These are phyloP conservation scores for Clarireedia monteithiana DNA, from an alignment of 2,329 filamentous ascomycete species.

Conservation along the genomic window DNA sequence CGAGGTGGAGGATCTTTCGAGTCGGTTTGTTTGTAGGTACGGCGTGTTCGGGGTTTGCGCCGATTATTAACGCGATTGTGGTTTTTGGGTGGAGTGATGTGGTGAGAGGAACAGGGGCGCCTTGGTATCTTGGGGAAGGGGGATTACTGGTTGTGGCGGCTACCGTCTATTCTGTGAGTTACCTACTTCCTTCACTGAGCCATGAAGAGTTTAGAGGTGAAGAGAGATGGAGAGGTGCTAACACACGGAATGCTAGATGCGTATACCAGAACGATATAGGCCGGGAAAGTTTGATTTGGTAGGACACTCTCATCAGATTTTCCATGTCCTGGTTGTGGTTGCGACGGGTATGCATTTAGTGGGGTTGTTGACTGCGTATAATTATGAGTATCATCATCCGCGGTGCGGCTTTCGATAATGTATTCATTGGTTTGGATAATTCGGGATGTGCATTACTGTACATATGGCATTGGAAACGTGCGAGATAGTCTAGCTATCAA, in stretches of 20 bases:
- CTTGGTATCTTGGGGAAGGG: slow-evolving; percentile 17
- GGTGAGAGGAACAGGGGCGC: slow-evolving; percentile 10
- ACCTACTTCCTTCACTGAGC: not conserved
- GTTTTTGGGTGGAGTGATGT: slow-evolving; percentile 4
- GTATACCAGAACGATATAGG: slow-evolving; percentile 15
- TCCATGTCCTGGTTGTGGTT: slow-evolving; percentile 16
- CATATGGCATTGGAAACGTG: too few species aligned
- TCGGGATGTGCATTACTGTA: not conserved
- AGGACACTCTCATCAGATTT: slow-evolving; percentile 21
- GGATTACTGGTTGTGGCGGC: slow-evolving; percentile 10
- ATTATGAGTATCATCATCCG: slow-evolving; percentile 3
- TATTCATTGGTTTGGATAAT: not conserved
- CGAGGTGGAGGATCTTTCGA: slow-evolving; percentile 1
- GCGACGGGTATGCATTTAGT: slow-evolving; percentile 11
- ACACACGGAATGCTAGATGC: not conserved
- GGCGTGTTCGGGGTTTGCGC: not conserved
- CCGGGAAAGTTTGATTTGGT: slow-evolving; percentile 21
- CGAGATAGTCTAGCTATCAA: too few species aligned
- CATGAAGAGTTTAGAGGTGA: too few species aligned
- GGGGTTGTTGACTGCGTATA: slow-evolving; percentile 5
- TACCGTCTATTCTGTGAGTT: slow-evolving; percentile 6
- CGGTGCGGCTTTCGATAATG: not conserved
- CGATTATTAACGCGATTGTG: slow-evolving; percentile 4
- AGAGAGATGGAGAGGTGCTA: not conserved
- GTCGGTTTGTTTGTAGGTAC: slow-evolving; percentile 1